Conservation (phyloP, 352 stramenopile species). For the Achlya hypogyna region DNA sequence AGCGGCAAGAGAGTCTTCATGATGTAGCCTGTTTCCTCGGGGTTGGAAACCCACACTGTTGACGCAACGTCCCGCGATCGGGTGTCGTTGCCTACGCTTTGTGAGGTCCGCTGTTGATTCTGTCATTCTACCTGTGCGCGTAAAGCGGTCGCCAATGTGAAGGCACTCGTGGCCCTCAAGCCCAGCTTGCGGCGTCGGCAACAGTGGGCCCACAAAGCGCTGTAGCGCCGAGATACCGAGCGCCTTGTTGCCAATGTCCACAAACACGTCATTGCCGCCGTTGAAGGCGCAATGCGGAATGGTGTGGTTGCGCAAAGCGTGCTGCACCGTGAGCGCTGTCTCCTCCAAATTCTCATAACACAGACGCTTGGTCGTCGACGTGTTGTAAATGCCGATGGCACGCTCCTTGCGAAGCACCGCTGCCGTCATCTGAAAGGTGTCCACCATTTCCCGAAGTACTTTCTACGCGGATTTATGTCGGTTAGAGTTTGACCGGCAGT, state of each 20-base stretch:
- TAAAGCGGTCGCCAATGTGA: constrained; percentile 93
- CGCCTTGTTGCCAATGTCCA: constrained; percentile 95
- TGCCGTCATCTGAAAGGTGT: constrained; percentile 75
- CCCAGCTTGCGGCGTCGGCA: constrained; percentile 62
- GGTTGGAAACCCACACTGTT: constrained; percentile 93
- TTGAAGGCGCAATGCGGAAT: constrained; percentile 96
- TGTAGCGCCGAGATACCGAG: constrained; percentile 90
- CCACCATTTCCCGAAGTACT: constrained; percentile 59
- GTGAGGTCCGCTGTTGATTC: background rate
- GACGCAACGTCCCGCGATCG: constrained; percentile 85
- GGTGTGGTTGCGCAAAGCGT: constrained; percentile 58
- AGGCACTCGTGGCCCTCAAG: constrained; percentile 73
- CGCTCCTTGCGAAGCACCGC: constrained; percentile 89
- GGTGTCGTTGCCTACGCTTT: constrained; percentile 88
- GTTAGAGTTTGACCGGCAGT: background rate
- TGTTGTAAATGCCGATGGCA: constrained; percentile 88
- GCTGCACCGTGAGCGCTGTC: constrained; percentile 87
- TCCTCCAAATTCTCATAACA: constrained; percentile 92
- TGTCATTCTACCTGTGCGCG: constrained; percentile 30
- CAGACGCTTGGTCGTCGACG: constrained; percentile 56
- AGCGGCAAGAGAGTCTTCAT: constrained; percentile 88
- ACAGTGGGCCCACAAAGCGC: constrained; percentile 63
- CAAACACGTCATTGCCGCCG: constrained; percentile 92
- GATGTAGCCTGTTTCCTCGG: constrained; percentile 91
- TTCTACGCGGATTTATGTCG: constrained; percentile 4